These are phyloP conservation scores for Colletotrichum eremochloae DNA, from an alignment of 2,329 filamentous ascomycete genomes.

Conservation along the genomic window DNA sequence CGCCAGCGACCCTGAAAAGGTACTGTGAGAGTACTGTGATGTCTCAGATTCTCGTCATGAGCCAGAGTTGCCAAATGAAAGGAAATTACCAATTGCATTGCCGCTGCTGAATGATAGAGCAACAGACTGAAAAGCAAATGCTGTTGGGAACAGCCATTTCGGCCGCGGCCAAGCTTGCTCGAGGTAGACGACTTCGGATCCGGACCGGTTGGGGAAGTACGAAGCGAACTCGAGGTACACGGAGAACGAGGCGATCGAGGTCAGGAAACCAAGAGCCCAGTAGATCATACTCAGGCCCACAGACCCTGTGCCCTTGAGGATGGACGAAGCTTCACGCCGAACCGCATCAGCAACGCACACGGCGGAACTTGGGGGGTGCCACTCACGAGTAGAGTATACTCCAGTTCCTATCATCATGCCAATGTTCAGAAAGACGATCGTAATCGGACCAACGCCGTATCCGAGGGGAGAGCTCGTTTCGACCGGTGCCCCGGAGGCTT, in stretches of 20 bases:
- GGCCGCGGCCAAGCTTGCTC: conserved; percentile 76
- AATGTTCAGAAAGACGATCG: conserved; percentile 64
- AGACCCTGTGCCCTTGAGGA: conserved; percentile 71
- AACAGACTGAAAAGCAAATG: neutral
- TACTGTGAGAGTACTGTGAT: neutral
- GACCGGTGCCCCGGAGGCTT: conserved; percentile 70
- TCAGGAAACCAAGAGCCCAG: conserved; percentile 73
- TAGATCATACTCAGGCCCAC: conserved; percentile 73
- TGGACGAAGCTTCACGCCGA: conserved; percentile 60
- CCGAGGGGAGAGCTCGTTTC: conserved; percentile 70
- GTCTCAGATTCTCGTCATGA: neutral
- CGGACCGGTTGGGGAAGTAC: conserved; percentile 76
- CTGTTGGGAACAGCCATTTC: conserved; percentile 59
- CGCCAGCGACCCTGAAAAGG: neutral
- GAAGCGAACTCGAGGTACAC: conserved; percentile 74
- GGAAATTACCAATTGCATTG: neutral
- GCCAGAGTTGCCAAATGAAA: too few species aligned
- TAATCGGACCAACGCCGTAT: conserved; percentile 67
- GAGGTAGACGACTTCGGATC: conserved; percentile 75
- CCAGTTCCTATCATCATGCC: neutral
- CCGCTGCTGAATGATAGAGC: neutral
- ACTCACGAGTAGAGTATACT: neutral
- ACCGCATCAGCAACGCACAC: neutral
- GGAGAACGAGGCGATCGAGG: conserved; percentile 65
- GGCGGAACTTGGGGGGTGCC: too few species aligned